These are phyloP conservation scores for Fusarium dlaminii DNA, from an alignment of 2,329 filamentous ascomycete species.

Conservation along the genomic window DNA sequence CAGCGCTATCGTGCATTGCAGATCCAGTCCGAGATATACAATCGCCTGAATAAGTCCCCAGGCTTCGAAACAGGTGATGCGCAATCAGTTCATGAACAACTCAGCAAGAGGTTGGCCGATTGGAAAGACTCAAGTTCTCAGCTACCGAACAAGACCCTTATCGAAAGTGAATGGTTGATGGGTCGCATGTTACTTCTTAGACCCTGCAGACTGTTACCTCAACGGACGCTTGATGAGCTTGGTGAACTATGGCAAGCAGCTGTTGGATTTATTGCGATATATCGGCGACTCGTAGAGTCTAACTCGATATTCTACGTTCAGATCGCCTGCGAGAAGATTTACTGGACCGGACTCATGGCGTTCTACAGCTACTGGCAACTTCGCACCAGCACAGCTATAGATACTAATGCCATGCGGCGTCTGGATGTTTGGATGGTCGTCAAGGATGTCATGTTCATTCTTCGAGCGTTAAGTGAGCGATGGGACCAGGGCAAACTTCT, in stretches of 20 bases:
- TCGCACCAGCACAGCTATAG: accelerated
- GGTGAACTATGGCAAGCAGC: not conserved
- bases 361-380: not conserved
- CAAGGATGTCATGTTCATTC: not conserved
- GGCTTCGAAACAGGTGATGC: accelerated
- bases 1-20: slow-evolving; percentile 9
- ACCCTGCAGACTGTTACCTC: not conserved
- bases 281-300: not conserved
- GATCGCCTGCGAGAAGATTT: slow-evolving; percentile 4
- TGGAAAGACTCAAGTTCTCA: slow-evolving; percentile 10
- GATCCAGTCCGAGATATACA: slow-evolving; percentile 3
- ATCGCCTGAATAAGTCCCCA: not conserved
- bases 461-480: not conserved
- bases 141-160: not conserved
- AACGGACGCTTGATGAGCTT: not conserved
- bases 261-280: not conserved
- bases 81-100: not conserved
- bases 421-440: not conserved
- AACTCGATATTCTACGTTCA: slow-evolving; percentile 19
- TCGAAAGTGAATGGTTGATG: slow-evolving; percentile 20
- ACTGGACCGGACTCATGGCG: not conserved
- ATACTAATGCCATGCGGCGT: accelerated
- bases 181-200: not conserved
- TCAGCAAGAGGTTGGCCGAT: not conserved
- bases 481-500: slow-evolving; percentile 5